A percentile compares a stretch with the other conserved stretches of the same genome.
These are phyloP conservation scores for Voacanga thouarsii DNA, from an alignment of 257 asterid species.

Conservation along the genomic window DNA sequence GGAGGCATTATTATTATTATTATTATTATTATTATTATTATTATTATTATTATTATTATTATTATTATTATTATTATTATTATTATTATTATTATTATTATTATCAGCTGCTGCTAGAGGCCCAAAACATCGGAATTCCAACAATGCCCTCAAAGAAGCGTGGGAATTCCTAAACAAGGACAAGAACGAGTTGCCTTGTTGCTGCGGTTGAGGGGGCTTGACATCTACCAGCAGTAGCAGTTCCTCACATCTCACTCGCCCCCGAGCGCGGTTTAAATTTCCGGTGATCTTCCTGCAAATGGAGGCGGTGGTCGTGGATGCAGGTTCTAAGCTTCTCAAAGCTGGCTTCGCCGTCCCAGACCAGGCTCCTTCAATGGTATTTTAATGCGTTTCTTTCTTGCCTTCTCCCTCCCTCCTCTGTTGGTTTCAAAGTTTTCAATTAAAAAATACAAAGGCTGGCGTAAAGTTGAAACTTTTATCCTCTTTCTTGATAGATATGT, in stretches of 20 bases:
- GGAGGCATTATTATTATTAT: too few species aligned
- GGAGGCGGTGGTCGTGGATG: conserved; percentile 96
- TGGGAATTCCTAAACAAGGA: too few species aligned
- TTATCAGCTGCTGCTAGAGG: too few species aligned
- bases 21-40: too few species aligned
- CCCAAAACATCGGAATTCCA: neutral
- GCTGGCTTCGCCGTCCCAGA: conserved; percentile 94
- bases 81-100: too few species aligned
- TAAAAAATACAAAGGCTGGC: neutral
- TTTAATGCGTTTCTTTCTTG: neutral
- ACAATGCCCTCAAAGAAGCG: neutral
- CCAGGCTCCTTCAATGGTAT: conserved; percentile 91
- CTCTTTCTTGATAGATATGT: neutral
- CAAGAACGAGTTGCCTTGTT: neutral
- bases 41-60: too few species aligned
- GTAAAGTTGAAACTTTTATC: neutral
- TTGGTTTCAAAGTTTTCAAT: neutral
- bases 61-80: too few species aligned
- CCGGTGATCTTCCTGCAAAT: conserved; percentile 18
- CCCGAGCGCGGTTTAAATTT: neutral
- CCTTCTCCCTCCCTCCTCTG: neutral
- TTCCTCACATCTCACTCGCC: neutral
- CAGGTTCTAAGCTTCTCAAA: conserved; percentile 77
- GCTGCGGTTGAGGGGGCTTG: neutral
- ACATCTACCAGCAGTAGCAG: too few species aligned